Base-by-base conservation (phyloP, 441 rosid genomes). In the Adansonia madagascariensis region DNA sequence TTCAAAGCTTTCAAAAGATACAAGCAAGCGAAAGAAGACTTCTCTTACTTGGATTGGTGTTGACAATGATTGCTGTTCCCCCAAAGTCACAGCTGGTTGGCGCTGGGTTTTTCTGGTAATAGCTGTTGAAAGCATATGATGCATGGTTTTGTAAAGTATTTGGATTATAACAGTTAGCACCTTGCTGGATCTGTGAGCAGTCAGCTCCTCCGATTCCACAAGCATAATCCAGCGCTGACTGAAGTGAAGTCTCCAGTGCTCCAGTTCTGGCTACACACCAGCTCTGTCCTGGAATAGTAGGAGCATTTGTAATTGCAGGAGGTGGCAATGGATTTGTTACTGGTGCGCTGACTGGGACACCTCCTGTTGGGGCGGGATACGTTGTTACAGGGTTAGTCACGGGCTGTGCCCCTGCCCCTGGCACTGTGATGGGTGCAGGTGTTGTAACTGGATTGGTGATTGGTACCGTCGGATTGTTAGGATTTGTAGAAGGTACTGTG, bases 11-110 rank as follows among this genome's bases (percentile, higher is more conserved):
- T 59, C 24, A 71, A 49, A 49, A 73, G 11, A 67, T 69, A 65
- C 0, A 17, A 64, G 70, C 8, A 39, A 62, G 72, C 39, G 4
- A 35, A 35, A 35, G 39, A 35, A 35, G 39, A 35, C 39, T 35
- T 35, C 39, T 78, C 94, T 91, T 80, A 97, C 99, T 92, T 80
- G 99, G 99, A 76, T 97, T 93, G 31, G 77, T 68, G 83, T 59
- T 86, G 43, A 91, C 93, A 20, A 89, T 44, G 39, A 72, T 52
- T 1, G 98, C 99, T 4, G 88, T 70, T 46, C 98, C 98, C 52
- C 98, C 95, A 71, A 97, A 97, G 65, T 97, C 95, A 49, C 99
- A 94, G 84, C 99, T 93, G 50, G 94, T 82, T 7, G 97, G 86
- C 65, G 71, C 80, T 27, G 97, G 97, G 77, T 88, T 91, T 87